A percentile compares a stretch with the other conserved stretches of the same genome.
These are phyloP conservation scores for Venturia asperata DNA, from an alignment of 2,329 filamentous ascomycete species.

Conservation along the genomic window DNA sequence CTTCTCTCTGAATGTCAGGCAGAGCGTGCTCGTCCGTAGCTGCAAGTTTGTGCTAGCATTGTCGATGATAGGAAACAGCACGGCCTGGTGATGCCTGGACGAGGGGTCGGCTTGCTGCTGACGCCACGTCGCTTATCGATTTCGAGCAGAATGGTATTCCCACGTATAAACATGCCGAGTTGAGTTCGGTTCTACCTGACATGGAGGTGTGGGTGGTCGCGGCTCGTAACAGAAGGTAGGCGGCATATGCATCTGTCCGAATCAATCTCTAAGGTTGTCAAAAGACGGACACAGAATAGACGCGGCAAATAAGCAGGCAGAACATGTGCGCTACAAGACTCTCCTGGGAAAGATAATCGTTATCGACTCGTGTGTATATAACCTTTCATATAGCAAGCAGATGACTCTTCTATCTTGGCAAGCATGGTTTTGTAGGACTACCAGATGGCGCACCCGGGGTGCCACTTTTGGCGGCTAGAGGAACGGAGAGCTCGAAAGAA, in stretches of 20 bases:
- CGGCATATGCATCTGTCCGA: neutral
- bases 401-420: neutral
- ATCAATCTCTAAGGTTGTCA: neutral
- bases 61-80: neutral
- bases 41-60: neutral
- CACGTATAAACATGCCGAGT: neutral
- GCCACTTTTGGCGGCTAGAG: neutral
- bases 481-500: neutral
- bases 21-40: neutral
- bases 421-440: conserved; percentile 2
- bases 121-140: neutral
- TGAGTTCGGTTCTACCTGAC: neutral
- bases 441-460: neutral
- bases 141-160: neutral
- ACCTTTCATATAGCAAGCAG: neutral
- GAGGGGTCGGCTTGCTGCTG: neutral
- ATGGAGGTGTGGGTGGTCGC: neutral
- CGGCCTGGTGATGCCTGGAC: neutral
- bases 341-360: neutral
- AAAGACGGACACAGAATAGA: neutral
- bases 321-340: neutral
- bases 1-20: neutral
- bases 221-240: neutral
- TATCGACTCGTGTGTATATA: neutral
- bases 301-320: neutral